These are phyloP conservation scores for Ogataea thermomethanolica DNA, from an alignment of 805 yeast genomes.

Conservation along the genomic window DNA sequence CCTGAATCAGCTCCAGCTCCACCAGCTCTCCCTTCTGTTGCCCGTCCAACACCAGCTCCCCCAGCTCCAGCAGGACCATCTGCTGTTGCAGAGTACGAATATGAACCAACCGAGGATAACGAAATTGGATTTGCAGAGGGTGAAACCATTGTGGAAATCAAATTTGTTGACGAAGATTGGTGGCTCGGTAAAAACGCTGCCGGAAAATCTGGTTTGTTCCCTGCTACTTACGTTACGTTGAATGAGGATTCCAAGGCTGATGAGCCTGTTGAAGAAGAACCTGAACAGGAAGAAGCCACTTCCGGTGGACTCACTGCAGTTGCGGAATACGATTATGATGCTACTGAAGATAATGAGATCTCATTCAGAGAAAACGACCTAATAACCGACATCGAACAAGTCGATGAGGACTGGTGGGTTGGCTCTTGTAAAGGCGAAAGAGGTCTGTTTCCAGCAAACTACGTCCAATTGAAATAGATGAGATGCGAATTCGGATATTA, in stretches of 20 bases:
- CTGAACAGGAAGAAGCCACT: conserved; percentile 16
- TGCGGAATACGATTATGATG: conserved; percentile 80
- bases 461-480: conserved; percentile 44
- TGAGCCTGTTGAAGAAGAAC: conserved; percentile 8
- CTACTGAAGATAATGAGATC: conserved; percentile 89
- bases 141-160: conserved; percentile 62
- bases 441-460: conserved; percentile 90
- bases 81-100: conserved; percentile 83
- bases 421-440: conserved; percentile 77
- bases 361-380: conserved; percentile 79
- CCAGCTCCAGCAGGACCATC: conserved; percentile 23
- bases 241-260: conserved; percentile 20
- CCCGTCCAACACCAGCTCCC: conserved; percentile 19
- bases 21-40: conserved; percentile 27
- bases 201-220: conserved; percentile 54
- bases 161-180: conserved; percentile 75
- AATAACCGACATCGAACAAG: conserved; percentile 79
- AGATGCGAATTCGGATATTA: background rate
- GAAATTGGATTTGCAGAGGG: conserved; percentile 68
- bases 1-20: conserved; percentile 8
- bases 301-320: conserved; percentile 44
- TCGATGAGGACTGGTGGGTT: conserved; percentile 97
- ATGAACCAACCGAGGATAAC: conserved; percentile 71
- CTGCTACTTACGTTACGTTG: conserved; percentile 48
- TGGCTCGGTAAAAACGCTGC: conserved; percentile 40